Evolutionary conservation across 2,329 filamentous ascomycete genomes (phyloP).

Genomic region (Hypocreales sp.): DNA sequence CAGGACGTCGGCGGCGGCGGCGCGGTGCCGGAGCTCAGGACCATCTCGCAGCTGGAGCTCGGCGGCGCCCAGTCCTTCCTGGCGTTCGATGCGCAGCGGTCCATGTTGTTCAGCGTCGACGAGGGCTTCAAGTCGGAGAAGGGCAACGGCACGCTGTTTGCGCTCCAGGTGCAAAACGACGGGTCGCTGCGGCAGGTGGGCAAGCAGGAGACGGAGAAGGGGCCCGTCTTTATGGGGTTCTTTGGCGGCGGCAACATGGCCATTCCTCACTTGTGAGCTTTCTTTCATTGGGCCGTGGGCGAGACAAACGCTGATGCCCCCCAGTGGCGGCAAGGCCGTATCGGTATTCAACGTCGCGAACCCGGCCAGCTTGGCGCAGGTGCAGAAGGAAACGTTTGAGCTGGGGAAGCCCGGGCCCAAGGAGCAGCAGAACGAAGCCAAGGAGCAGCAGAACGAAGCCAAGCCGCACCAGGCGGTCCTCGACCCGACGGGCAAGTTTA

Average conservation of each 20-base stretch:
- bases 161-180: conserved; percentile 19
- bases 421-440: too few species aligned
- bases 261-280: conserved; percentile 31
- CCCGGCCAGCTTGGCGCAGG: conserved; percentile 16
- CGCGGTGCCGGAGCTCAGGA: conserved; percentile 17
- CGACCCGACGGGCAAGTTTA: conserved; percentile 47
- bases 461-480: conserved; percentile 48
- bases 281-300: conserved; percentile 4
- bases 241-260: conserved; percentile 27
- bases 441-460: too few species aligned
- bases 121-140: conserved; percentile 35
- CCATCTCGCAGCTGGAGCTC: conserved; percentile 23
- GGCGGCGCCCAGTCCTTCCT: conserved; percentile 47
- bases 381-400: conserved; percentile 23
- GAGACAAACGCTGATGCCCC: too few species aligned
- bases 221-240: conserved; percentile 26
- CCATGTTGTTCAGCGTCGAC: conserved; percentile 42
- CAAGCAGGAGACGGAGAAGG: conserved; percentile 17
- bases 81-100: conserved; percentile 32
- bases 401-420: conserved; percentile 20
- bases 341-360: conserved; percentile 28
- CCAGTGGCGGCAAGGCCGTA: conserved; percentile 24
- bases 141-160: conserved; percentile 31
- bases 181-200: conserved; percentile 23
- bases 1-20: background rate